A percentile compares a stretch with the other conserved stretches of the same genome.
These are phyloP conservation scores for Spergularia marina DNA, from an alignment of 148 eudicot genomes.

Conservation along the genomic window DNA sequence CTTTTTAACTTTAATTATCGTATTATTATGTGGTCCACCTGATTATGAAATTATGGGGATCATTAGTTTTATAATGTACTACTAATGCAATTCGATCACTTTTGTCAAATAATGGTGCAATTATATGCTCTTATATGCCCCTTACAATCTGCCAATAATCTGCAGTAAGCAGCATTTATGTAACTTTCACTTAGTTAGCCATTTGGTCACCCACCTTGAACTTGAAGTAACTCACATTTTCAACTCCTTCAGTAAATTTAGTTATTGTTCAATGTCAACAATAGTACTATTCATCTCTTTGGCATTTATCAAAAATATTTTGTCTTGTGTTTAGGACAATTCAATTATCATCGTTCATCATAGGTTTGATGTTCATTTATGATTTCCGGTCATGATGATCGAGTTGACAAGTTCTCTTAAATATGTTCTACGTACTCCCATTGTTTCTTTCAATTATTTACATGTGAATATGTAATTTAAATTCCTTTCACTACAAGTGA, in stretches of 20 bases:
- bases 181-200: conserved; percentile 29
- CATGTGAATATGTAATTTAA: too few relatives aligned
- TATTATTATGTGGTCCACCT: conserved; percentile 9
- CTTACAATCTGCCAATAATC: conserved; percentile 19
- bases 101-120: conserved; percentile 11
- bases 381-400: too few relatives aligned
- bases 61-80: not conserved
- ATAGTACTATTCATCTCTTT: conserved; percentile 5
- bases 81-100: not conserved
- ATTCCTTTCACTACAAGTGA: too few relatives aligned
- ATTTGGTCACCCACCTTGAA: conserved; percentile 41
- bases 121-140: conserved; percentile 15
- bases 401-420: too few relatives aligned
- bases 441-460: too few relatives aligned
- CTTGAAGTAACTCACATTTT: conserved; percentile 15
- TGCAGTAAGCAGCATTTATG: conserved; percentile 10
- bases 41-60: not conserved
- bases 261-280: conserved; percentile 8
- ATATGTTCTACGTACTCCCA: too few relatives aligned
- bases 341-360: too few relatives aligned
- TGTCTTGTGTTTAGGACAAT: too few relatives aligned
- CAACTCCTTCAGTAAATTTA: conserved; percentile 1
- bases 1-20: conserved; percentile 12
- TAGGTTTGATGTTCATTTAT: too few relatives aligned
- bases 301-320: too few relatives aligned